Evolutionary conservation across 768 basidiomycete species (phyloP), one percentile per base, ranked within the genome.

Genomic region (Kwoniella europaea): DNA sequence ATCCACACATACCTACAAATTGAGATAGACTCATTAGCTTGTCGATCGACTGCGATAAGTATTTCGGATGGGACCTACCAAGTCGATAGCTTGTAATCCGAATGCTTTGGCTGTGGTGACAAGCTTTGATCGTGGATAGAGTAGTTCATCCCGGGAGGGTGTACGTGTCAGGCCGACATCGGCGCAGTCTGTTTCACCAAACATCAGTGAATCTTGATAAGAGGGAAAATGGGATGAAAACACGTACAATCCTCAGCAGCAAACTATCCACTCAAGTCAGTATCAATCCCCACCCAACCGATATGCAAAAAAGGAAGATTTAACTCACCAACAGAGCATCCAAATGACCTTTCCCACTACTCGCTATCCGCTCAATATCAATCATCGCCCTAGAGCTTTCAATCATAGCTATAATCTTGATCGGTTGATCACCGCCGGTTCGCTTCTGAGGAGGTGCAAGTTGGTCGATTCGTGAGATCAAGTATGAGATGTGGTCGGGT

Each of bases 191-290:
- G 54, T 1, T 16, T 29, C 56, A 0, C 4, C 3, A 44, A 0
- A 10, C 58, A 12, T 54, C 29, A 46, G n/a, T 27, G 22, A 4
- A 4, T n/a, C 3, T 58, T 24, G 12, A 15, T 20, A 66, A 10
- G 15, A 56, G 24, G 20, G 3, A 27, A 9, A 61, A 9, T 13
- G 2, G 27, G 54, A 43, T 12, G 3, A 29, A 4, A 43, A 18
- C 29, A 79, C 87, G 73, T 82, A 94, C 93, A 96, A 77, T 98
- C 94, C 85, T 98, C 94, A 22, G 94, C 92, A 2, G 92, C 94
- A 82, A 97, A 98, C 94, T 96, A 50, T 61, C n/a, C 29, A 41
- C 20, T 71, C 54, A n/a, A 67, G n/a, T 29, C 22, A 5, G 53
- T 57, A 18, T 57, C n/a, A n/a, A 15, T n/a, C 7, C 29, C 63